phyloP scores from a whole-genome alignment of 2,329 filamentous ascomycete species.

The Chaetomiaceae sp. region DNA sequence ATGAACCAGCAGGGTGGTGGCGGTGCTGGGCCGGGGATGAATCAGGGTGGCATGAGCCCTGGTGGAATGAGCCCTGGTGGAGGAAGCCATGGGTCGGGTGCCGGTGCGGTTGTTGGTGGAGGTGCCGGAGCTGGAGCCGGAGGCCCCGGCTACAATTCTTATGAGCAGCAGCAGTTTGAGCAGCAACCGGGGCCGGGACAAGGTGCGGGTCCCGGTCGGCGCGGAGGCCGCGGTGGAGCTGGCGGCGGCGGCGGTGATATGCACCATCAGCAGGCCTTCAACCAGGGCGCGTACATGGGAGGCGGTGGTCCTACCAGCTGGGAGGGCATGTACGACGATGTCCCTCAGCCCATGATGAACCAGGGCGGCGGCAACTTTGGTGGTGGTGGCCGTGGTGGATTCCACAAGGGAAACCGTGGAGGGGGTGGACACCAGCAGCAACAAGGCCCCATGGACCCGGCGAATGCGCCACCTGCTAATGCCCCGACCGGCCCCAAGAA shows the following conservation, averaged over 20 bases:
- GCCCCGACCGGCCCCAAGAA: conserved; percentile 96
- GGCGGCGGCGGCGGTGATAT: conserved; percentile 27
- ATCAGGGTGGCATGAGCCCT: conserved; percentile 10
- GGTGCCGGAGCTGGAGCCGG: conserved; percentile 1
- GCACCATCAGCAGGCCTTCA: conserved; percentile 30
- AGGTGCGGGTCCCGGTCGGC: conserved; percentile 16
- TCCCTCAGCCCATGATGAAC: conserved; percentile 71
- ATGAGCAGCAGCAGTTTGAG: conserved; percentile 71
- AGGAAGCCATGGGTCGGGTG: conserved; percentile 1
- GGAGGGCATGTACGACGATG: conserved; percentile 98
- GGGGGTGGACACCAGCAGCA: conserved; percentile 31
- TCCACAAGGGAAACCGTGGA: conserved; percentile 31
- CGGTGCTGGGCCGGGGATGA: not conserved
- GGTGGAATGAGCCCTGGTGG: conserved; percentile 9
- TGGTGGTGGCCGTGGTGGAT: conserved; percentile 34
- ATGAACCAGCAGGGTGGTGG: conserved; percentile 36
- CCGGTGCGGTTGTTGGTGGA: not conserved
- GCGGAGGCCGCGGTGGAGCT: conserved; percentile 42
- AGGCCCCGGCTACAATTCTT: conserved; percentile 55
- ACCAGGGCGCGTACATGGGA: conserved; percentile 25
- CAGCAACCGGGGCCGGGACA: conserved; percentile 39
- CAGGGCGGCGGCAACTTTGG: conserved; percentile 36
- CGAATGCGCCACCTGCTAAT: conserved; percentile 65
- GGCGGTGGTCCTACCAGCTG: conserved; percentile 67
- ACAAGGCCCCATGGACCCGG: conserved; percentile 46